Evolutionary conservation across 2,329 filamentous ascomycete genomes (phyloP).

Genomic region (Botryotinia narcissicola): DNA sequence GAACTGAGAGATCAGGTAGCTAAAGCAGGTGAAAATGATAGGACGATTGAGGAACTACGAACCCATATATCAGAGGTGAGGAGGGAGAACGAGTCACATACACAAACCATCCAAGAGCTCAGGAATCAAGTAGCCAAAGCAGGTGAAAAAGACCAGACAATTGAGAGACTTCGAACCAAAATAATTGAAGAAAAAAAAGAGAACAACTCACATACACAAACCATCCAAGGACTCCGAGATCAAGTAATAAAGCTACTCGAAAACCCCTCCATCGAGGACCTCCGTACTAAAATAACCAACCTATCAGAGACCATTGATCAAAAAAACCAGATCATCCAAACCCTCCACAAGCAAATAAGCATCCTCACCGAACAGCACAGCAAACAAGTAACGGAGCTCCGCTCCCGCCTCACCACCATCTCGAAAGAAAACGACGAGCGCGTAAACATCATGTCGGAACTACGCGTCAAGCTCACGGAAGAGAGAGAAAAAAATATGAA

Average conservation of each 20-base stretch:
- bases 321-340: not conserved
- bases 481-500: not conserved
- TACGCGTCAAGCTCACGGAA: not conserved
- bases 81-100: not conserved
- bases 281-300: not conserved
- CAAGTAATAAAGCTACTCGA: not conserved
- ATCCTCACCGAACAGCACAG: not conserved
- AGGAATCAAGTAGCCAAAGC: not conserved
- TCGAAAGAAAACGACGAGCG: not conserved
- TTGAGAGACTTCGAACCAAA: not conserved
- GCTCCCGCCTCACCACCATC: not conserved
- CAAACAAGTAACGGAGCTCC: not conserved
- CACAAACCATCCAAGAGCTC: not conserved
- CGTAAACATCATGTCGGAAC: not conserved
- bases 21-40: not conserved
- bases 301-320: not conserved
- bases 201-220: not conserved
- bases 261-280: not conserved
- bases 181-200: not conserved
- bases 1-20: not conserved
- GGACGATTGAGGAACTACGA: not conserved
- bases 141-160: not conserved
- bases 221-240: not conserved
- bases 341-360: not conserved
- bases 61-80: fast-evolving